Conservation (phyloP, 2,329 filamentous ascomycete species). For the Diaporthe helianthi region DNA sequence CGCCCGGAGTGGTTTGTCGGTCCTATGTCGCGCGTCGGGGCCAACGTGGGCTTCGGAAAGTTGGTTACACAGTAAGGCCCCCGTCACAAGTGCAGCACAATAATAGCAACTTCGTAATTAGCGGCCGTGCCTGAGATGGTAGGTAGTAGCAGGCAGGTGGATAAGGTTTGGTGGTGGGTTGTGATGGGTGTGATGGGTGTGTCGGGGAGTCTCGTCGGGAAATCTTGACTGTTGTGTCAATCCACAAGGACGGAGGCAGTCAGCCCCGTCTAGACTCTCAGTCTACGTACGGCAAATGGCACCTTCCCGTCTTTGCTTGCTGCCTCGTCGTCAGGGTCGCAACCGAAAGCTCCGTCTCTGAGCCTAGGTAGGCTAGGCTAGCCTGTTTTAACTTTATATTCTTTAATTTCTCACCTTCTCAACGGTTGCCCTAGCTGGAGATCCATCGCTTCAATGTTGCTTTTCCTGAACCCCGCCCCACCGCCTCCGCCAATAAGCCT, state of each 20-base stretch:
- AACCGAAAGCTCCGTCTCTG: constrained; percentile 3
- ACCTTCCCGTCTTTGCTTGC: not conserved
- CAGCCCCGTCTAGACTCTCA: not conserved
- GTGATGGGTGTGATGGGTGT: not conserved
- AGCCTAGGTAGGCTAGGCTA: not conserved
- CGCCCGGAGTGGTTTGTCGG: constrained; percentile 2
- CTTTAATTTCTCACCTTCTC: not conserved
- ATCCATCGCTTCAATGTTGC: not conserved
- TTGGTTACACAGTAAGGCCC: constrained; percentile 13
- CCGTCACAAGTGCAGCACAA: not conserved
- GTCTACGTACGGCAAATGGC: no score
- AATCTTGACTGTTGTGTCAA: not conserved
- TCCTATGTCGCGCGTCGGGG: constrained; percentile 8
- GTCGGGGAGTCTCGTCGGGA: not conserved
- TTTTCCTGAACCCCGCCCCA: constrained; percentile 7
- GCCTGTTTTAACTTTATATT: not conserved
- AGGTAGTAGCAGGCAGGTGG: not conserved
- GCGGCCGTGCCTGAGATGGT: not conserved
- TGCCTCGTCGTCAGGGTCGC: not conserved
- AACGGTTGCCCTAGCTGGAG: constrained; percentile 13
- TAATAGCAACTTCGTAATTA: constrained; percentile 8
- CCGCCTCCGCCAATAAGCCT: no score
- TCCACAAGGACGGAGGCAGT: not conserved
- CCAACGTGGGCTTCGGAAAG: constrained; percentile 1
- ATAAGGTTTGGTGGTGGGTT: constrained; percentile 3